phyloP scores from a whole-genome alignment of 2,329 filamentous ascomycete genomes.

The Diaporthe eres region DNA sequence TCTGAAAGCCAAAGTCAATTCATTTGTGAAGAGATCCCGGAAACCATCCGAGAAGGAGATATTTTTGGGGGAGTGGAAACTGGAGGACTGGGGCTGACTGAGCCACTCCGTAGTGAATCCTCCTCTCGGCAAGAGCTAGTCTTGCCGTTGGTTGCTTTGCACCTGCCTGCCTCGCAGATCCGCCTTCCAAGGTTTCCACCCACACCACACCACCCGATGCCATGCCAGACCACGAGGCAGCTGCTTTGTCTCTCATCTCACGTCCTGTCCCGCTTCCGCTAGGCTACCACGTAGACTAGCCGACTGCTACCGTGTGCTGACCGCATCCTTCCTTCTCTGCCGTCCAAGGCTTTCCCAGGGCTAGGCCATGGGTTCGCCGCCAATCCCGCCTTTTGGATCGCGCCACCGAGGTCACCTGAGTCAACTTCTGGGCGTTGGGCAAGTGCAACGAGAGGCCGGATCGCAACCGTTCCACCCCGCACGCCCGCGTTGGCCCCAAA shows the following conservation, averaged over 20 bases:
- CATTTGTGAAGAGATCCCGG: neutral
- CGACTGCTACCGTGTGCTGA: constrained; percentile 4
- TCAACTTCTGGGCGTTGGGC: neutral
- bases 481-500: neutral
- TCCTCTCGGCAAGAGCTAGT: neutral
- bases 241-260: neutral
- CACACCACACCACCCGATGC: neutral
- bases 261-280: neutral
- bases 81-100: neutral
- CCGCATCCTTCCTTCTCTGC: constrained; percentile 11
- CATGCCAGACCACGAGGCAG: constrained; percentile 2
- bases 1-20: neutral
- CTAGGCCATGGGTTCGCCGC: constrained; percentile 7
- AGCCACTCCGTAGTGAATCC: constrained; percentile 9
- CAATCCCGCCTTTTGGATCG: constrained; percentile 24
- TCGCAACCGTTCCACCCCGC: neutral
- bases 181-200: neutral
- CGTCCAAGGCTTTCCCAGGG: neutral
- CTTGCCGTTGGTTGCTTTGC: neutral
- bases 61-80: neutral
- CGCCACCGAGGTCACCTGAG: constrained; percentile 30
- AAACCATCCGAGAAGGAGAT: constrained; percentile 5
- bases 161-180: neutral
- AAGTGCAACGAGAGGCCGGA: constrained; percentile 9
- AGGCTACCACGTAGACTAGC: constrained; percentile 9